These are phyloP conservation scores for Ocimum tenuiflorum DNA, from an alignment of 257 asterid species.

Conservation along the genomic window DNA sequence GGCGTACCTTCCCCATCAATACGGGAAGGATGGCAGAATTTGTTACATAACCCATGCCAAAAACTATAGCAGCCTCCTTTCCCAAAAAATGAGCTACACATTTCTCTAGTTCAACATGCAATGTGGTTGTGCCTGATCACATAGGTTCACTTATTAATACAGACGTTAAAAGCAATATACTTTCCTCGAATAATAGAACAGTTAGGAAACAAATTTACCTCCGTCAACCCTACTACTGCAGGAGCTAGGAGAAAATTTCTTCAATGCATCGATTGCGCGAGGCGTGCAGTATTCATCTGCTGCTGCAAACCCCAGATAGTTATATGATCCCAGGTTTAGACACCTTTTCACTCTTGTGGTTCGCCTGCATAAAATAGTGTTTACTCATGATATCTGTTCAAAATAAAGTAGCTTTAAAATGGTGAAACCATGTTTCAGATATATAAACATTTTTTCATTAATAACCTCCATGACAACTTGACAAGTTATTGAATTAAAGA, in stretches of 20 bases:
- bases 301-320: slow-evolving; percentile 98
- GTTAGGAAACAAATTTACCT: slow-evolving; percentile 44
- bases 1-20: slow-evolving; percentile 65
- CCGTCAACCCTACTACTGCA: slow-evolving; percentile 94
- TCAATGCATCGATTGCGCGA: slow-evolving; percentile 79
- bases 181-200: too few relatives aligned
- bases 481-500: too few relatives aligned
- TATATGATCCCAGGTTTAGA: slow-evolving; percentile 94
- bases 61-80: slow-evolving; percentile 79
- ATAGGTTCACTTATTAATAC: too few relatives aligned
- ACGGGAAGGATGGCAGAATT: slow-evolving; percentile 95
- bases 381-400: too few relatives aligned
- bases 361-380: slow-evolving; percentile 59
- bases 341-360: slow-evolving; percentile 59
- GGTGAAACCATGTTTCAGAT: too few relatives aligned
- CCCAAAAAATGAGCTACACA: slow-evolving; percentile 84
- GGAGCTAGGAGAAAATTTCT: slow-evolving; percentile 67
- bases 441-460: too few relatives aligned
- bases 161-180: background rate
- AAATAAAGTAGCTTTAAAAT: too few relatives aligned
- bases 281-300: slow-evolving; percentile 98
- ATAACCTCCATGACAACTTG: too few relatives aligned
- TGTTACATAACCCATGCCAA: slow-evolving; percentile 97
- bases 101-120: slow-evolving; percentile 81
- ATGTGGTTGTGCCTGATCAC: slow-evolving; percentile 61